Evolutionary conservation across 2,329 filamentous ascomycete species (phyloP).

Genomic region (Aspergillus niger): DNA sequence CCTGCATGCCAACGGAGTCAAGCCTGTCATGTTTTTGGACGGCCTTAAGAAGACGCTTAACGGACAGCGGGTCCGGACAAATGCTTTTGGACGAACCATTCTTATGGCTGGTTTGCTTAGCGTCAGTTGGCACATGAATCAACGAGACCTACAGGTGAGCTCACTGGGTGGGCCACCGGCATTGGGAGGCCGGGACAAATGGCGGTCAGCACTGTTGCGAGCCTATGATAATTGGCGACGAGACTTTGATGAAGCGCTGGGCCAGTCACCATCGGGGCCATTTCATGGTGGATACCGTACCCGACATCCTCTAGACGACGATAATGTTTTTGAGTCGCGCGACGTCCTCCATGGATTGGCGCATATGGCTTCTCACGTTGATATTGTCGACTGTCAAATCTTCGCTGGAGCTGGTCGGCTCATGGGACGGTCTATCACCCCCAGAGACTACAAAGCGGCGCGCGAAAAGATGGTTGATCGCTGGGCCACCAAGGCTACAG

Average conservation of each 20-base stretch:
- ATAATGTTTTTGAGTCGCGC: conserved; percentile 80
- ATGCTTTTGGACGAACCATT: conserved; percentile 88
- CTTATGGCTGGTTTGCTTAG: conserved; percentile 92
- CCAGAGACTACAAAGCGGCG: conserved; percentile 76
- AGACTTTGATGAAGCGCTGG: conserved; percentile 82
- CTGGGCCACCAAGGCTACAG: conserved; percentile 87
- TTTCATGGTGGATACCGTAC: conserved; percentile 26
- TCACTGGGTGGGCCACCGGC: conserved; percentile 78
- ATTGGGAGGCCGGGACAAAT: conserved; percentile 85
- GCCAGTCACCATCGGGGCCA: conserved; percentile 46
- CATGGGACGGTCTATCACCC: conserved; percentile 80
- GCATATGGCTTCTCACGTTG: conserved; percentile 97
- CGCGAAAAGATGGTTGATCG: conserved; percentile 80
- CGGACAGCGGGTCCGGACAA: conserved; percentile 82
- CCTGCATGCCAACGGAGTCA: conserved; percentile 76
- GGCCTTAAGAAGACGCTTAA: conserved; percentile 87
- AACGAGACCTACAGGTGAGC: conserved; percentile 88
- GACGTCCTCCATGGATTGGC: conserved; percentile 90
- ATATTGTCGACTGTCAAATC: conserved; percentile 96
- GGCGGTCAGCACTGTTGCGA: conserved; percentile 79
- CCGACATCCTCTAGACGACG: conserved; percentile 53
- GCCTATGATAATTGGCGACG: conserved; percentile 94
- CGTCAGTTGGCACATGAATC: conserved; percentile 97
- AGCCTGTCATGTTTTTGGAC: conserved; percentile 84
- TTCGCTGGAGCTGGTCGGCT: conserved; percentile 85